Conservation (phyloP, 495 filamentous ascomycete genomes). For the Chaetomidium leptoderma region DNA sequence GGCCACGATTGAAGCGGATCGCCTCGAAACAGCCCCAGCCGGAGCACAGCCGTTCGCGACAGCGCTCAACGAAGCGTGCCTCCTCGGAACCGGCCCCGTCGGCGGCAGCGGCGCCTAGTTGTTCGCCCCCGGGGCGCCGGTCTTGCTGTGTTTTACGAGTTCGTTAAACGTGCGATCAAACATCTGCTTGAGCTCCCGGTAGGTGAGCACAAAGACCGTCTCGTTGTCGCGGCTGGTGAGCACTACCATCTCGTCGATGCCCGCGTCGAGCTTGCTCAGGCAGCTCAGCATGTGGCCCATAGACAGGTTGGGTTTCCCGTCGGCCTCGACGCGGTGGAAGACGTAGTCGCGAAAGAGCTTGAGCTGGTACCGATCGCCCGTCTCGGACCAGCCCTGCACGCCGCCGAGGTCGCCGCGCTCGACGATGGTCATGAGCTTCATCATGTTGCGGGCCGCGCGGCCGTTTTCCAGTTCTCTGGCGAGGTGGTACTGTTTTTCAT, state of each 20-base stretch:
- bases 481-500: slow-evolving; percentile 57
- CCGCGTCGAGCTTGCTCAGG: slow-evolving; percentile 89
- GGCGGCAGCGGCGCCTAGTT: slow-evolving; percentile 12
- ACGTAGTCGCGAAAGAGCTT: slow-evolving; percentile 96
- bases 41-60: no score
- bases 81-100: not conserved
- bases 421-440: slow-evolving; percentile 78
- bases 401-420: slow-evolving; percentile 82
- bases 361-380: slow-evolving; percentile 80
- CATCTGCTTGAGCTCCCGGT: slow-evolving; percentile 78
- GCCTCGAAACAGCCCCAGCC: no score
- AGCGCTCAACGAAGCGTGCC: not conserved
- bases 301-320: slow-evolving; percentile 74
- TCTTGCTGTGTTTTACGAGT: slow-evolving; percentile 54
- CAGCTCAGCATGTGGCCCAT: slow-evolving; percentile 78
- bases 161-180: slow-evolving; percentile 77
- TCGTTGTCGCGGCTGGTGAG: slow-evolving; percentile 86
- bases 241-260: slow-evolving; percentile 77
- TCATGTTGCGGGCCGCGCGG: slow-evolving; percentile 74
- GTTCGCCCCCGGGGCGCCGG: slow-evolving; percentile 26
- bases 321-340: slow-evolving; percentile 86
- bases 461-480: slow-evolving; percentile 84
- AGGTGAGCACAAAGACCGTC: slow-evolving; percentile 78
- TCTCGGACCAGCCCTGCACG: slow-evolving; percentile 77
- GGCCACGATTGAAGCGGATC: no score